Base-by-base conservation (phyloP, 2,329 filamentous ascomycete species). In the Taxawa tesnikishii region DNA sequence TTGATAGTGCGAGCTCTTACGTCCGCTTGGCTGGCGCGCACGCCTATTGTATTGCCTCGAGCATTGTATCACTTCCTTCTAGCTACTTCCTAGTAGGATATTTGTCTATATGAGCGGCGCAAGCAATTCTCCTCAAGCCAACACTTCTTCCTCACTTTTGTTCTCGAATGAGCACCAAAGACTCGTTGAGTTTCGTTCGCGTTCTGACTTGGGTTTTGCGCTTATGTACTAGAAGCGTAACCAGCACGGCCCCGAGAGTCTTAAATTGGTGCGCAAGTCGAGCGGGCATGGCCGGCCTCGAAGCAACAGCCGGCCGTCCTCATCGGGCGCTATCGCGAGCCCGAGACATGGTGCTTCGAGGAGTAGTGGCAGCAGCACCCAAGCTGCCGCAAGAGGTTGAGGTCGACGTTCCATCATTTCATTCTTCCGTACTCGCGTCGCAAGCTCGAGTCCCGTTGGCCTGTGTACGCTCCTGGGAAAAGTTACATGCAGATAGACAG, bases 1-100 rank as follows among this genome's bases (percentile, higher is more conserved):
- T 55, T 50, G 44, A 50, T 32, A 41, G 38, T 36, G 35, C 34
- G 36, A 38, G 36, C 33, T 30, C 19, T n/a, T n/a, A n/a, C 19
- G 8, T 23, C 19, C 19, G 8, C 19, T n/a, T 23, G n/a, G 19
- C 19, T 8, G n/a, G n/a, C 19, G 8, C 8, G 19, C 19, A 8
- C n/a, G 19, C 19, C 19, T 23, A n/a, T 23, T 23, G 19, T 23
- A 8, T 23, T n/a, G n/a, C n/a, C 19, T 8, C 19, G 19, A 23
- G 19, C 19, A 23, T 23, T 8, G 8, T 23, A 8, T 23, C n/a
- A 8, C 8, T 23, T 23, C n/a, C 19, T 23, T 23, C 19, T n/a
- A 8, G 19, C 19, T 8, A n/a, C n/a, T 23, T n/a, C n/a, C n/a
- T 23, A n/a, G 8, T 8, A 23, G 19, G 8, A 23, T 23, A 8